Percentiles rank a stretch among this genome's conserved stretches.
Evolutionary conservation across 495 filamentous ascomycete species (phyloP).

Genomic region (Penicillium bovifimosum): DNA sequence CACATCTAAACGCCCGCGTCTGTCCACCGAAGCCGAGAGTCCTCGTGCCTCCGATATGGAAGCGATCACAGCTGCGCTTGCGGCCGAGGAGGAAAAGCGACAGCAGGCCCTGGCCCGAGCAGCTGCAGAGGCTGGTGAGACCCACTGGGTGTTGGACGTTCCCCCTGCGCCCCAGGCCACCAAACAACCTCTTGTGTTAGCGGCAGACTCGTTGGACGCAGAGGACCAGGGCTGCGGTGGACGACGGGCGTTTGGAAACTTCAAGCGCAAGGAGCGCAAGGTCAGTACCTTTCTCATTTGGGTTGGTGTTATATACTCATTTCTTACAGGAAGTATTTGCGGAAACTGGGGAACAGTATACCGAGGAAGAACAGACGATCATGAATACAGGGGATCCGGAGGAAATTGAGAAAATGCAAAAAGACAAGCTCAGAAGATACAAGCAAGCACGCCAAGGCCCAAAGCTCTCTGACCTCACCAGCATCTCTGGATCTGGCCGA

Average conservation of each 20-base stretch:
- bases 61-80: slow-evolving; percentile 64
- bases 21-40: slow-evolving; percentile 32
- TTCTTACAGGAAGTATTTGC: not conserved
- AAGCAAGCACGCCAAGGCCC: not conserved
- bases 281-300: slow-evolving; percentile 11
- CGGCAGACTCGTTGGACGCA: slow-evolving; percentile 35
- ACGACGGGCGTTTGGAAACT: slow-evolving; percentile 36
- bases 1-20: slow-evolving; percentile 40
- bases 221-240: slow-evolving; percentile 34
- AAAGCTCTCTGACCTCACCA: slow-evolving; percentile 25
- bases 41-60: slow-evolving; percentile 42
- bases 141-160: slow-evolving; percentile 71
- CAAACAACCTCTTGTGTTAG: slow-evolving; percentile 28
- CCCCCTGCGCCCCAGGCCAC: slow-evolving; percentile 14
- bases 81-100: slow-evolving; percentile 69
- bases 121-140: slow-evolving; percentile 73
- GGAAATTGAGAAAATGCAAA: slow-evolving; percentile 10
- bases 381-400: slow-evolving; percentile 6
- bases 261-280: slow-evolving; percentile 31
- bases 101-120: slow-evolving; percentile 62
- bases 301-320: not conserved
- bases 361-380: slow-evolving; percentile 13
- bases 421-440: slow-evolving; percentile 6
- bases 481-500: slow-evolving; percentile 32
- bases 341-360: not conserved